Conservation (phyloP, 2,329 filamentous ascomycete species). For the Parafenestella ontariensis region DNA sequence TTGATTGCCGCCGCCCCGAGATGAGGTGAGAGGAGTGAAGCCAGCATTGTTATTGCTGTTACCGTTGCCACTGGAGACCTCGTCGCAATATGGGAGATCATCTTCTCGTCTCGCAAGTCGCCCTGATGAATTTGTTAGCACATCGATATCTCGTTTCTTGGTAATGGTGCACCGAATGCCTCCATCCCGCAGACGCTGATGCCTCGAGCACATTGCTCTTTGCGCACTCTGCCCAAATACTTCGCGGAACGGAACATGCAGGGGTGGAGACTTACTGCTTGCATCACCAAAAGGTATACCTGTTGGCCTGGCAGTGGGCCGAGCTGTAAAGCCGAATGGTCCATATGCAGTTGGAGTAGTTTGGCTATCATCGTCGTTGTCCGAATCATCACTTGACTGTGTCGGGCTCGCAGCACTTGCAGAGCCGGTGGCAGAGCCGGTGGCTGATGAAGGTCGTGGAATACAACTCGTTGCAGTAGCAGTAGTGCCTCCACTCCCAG, state of each 20-base stretch:
- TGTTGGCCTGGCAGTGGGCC: constrained; percentile 27
- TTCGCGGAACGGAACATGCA: too few relatives aligned
- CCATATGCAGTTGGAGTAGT: background rate
- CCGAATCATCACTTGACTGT: constrained; percentile 6
- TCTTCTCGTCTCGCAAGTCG: constrained; percentile 26
- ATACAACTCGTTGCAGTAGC: constrained; percentile 36
- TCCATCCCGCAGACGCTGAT: too few relatives aligned
- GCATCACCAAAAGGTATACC: too few relatives aligned
- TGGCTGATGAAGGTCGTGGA: constrained; percentile 33
- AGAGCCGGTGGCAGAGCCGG: background rate
- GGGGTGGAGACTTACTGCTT: too few relatives aligned
- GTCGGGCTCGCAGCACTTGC: constrained; percentile 10
- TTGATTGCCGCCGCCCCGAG: constrained; percentile 6
- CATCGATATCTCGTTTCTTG: too few relatives aligned
- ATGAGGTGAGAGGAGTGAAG: constrained; percentile 22
- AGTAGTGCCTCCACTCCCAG: constrained; percentile 17
- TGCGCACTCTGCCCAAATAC: too few relatives aligned
- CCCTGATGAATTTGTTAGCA: too few relatives aligned
- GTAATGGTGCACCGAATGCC: too few relatives aligned
- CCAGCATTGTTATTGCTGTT: constrained; percentile 18
- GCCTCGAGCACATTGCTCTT: too few relatives aligned
- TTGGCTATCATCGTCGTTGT: constrained; percentile 9
- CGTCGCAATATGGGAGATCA: constrained; percentile 40
- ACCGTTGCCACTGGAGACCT: constrained; percentile 8
- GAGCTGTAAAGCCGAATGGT: constrained; percentile 1